Conservation (phyloP, 2,329 filamentous ascomycete species). For the Pestalotiopsis sp. region DNA sequence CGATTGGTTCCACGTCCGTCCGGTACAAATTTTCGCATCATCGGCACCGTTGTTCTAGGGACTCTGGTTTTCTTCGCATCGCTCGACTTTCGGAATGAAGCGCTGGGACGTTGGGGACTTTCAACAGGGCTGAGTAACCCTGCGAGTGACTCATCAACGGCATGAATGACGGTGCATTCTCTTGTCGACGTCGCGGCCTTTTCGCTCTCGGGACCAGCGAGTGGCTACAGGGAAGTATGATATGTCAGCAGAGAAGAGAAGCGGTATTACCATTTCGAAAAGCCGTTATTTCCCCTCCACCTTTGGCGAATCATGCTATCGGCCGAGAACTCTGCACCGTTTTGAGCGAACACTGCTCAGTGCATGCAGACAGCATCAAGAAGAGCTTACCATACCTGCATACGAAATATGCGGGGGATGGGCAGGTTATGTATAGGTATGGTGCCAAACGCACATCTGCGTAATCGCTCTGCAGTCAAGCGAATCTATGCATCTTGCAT, state of each 20-base stretch:
- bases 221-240: no score
- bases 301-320: not conserved
- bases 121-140: not conserved
- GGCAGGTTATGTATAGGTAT: not conserved
- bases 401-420: not conserved
- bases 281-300: not conserved
- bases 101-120: not conserved
- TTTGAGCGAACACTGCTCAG: not conserved
- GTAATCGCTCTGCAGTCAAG: not conserved
- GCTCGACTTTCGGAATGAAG: not conserved
- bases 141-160: no score
- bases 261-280: not conserved
- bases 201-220: no score
- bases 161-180: no score
- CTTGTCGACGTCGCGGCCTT: no score
- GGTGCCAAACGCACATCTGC: not conserved
- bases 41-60: not conserved
- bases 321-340: not conserved
- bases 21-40: not conserved
- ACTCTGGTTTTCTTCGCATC: not conserved
- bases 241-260: not conserved
- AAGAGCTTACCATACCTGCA: not conserved
- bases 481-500: not conserved
- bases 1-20: not conserved
- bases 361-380: not conserved